Evolutionary conservation across 2,329 filamentous ascomycete species (phyloP).

Genomic region (Ascochyta koolunga): DNA sequence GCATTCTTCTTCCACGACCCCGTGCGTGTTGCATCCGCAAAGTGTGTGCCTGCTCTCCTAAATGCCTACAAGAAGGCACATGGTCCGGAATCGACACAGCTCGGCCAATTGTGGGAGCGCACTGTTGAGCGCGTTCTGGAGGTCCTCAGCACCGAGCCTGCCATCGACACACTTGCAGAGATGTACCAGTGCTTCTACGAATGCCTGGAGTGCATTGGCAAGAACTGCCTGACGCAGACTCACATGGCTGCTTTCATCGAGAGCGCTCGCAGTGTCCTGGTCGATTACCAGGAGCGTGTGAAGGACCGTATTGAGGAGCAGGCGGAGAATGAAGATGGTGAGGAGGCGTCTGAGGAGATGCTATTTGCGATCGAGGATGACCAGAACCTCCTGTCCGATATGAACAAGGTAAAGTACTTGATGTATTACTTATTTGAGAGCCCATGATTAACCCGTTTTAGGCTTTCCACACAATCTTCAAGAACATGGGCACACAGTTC

Average conservation of each 20-base stretch:
- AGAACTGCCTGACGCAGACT: conserved; percentile 75
- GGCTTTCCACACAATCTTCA: conserved; percentile 98
- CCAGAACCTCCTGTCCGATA: conserved; percentile 93
- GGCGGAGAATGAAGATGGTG: conserved; percentile 82
- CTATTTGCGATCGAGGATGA: conserved; percentile 95
- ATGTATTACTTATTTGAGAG: conserved; percentile 79
- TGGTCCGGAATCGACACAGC: conserved; percentile 77
- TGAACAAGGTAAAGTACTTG: conserved; percentile 75
- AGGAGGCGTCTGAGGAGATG: conserved; percentile 86
- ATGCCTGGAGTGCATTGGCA: conserved; percentile 90
- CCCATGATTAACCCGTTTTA: conserved; percentile 99
- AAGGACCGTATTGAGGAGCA: conserved; percentile 82
- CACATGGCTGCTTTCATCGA: conserved; percentile 91
- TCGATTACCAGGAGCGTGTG: conserved; percentile 91
- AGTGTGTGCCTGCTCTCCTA: conserved; percentile 89
- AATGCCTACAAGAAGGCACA: conserved; percentile 94
- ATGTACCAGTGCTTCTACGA: conserved; percentile 99
- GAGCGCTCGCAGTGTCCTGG: conserved; percentile 80
- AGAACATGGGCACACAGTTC: conserved; percentile 87
- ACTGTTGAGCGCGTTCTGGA: conserved; percentile 92
- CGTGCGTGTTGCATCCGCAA: conserved; percentile 91
- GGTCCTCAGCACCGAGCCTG: conserved; percentile 89
- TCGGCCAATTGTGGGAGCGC: conserved; percentile 80
- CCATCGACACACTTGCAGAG: conserved; percentile 93
- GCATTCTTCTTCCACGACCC: conserved; percentile 99